phyloP scores from a whole-genome alignment of 2,329 filamentous ascomycete species.

The Penicillium verrucosum region DNA sequence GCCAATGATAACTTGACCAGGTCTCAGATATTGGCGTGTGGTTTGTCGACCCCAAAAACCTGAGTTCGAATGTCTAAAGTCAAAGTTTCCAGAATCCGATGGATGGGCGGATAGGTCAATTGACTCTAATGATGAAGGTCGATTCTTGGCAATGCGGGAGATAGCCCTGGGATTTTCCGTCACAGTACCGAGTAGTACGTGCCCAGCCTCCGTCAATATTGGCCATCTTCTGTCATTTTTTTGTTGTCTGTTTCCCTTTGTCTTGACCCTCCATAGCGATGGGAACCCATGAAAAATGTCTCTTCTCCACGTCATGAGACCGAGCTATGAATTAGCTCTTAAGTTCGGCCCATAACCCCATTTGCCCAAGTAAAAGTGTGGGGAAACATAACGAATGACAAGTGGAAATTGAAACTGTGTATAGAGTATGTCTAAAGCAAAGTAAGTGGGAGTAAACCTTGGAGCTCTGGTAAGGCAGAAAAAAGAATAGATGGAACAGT shows the following conservation, averaged over 20 bases:
- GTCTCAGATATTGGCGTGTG: conserved; percentile 6
- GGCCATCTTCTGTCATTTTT: not conserved
- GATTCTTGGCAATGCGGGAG: conserved; percentile 12
- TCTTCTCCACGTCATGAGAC: conserved; percentile 2
- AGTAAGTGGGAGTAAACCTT: not conserved
- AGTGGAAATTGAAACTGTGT: not conserved
- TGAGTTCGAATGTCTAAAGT: conserved; percentile 8
- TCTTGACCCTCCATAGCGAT: not conserved
- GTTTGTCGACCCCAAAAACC: conserved; percentile 1
- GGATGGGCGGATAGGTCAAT: conserved; percentile 11
- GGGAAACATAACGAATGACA: conserved; percentile 25
- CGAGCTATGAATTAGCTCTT: not conserved
- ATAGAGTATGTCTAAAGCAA: not conserved
- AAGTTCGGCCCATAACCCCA: not conserved
- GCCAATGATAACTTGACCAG: conserved; percentile 8
- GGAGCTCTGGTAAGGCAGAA: not conserved
- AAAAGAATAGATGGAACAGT: too few species aligned
- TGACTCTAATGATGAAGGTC: conserved; percentile 12
- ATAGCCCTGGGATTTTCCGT: conserved; percentile 10
- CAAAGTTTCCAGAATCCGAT: conserved; percentile 10
- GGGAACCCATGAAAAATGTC: not conserved
- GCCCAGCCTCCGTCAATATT: not conserved
- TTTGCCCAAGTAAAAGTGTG: conserved; percentile 13
- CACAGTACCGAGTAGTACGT: not conserved
- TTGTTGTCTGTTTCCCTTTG: not conserved